These are phyloP conservation scores for Shiraia bambusicola DNA, from an alignment of 2,329 filamentous ascomycete genomes.

Conservation along the genomic window DNA sequence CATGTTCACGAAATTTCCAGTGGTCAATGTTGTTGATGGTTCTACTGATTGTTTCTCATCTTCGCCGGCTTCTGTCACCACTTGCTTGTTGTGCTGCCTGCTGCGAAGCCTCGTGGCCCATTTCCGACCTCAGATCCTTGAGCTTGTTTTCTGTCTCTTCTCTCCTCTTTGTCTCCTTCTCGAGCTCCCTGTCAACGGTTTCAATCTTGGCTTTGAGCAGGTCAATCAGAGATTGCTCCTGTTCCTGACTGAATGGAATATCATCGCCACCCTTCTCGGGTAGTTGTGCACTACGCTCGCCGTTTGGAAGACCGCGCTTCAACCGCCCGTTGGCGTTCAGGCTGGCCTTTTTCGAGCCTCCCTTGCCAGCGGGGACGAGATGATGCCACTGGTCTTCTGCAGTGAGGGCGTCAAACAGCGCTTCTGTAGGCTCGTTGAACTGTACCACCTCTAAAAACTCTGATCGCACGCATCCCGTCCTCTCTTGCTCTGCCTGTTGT, in stretches of 20 bases:
- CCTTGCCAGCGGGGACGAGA: constrained; percentile 42
- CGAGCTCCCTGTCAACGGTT: constrained; percentile 36
- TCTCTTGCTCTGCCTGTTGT: constrained; percentile 61
- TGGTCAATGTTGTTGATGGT: no score
- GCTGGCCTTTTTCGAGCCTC: constrained; percentile 46
- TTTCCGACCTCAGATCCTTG: constrained; percentile 31
- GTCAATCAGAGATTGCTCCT: constrained; percentile 37
- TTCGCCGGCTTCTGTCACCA: constrained; percentile 39
- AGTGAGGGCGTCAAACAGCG: constrained; percentile 86
- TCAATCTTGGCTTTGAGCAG: constrained; percentile 34
- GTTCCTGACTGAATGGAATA: constrained; percentile 40
- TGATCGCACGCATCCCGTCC: constrained; percentile 63
- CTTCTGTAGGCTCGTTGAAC: constrained; percentile 95
- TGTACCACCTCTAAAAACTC: constrained; percentile 92
- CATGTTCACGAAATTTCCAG: no score
- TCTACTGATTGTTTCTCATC: constrained; percentile 20
- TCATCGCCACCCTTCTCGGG: constrained; percentile 39
- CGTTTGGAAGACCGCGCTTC: constrained; percentile 38
- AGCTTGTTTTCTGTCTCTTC: constrained; percentile 36
- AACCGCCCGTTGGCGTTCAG: constrained; percentile 36
- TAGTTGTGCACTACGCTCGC: constrained; percentile 40
- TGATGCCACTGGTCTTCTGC: constrained; percentile 63
- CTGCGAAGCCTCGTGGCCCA: constrained; percentile 41
- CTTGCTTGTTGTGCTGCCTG: constrained; percentile 43
- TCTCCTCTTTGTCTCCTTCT: constrained; percentile 33